Base-by-base conservation (phyloP, 2,329 filamentous ascomycete genomes). In the Ambrosiella xylebori region DNA sequence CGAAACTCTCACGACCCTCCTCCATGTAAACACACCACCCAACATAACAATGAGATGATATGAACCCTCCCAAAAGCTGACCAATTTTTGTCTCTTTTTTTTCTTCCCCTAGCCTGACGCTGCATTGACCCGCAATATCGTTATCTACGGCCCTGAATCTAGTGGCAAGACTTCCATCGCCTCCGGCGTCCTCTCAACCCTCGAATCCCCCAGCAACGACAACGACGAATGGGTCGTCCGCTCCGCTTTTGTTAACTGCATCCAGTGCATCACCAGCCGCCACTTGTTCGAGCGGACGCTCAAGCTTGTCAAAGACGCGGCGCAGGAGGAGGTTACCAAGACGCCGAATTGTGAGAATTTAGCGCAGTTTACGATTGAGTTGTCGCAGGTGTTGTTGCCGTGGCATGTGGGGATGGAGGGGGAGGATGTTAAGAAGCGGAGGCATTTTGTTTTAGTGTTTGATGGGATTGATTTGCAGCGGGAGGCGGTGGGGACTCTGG, bases 381-480 rank as follows among this genome's bases (percentile, higher is more conserved):
- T 97, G 59, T 77, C 77, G 61, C 78, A 75, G 65, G 72, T 88
- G 69, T 69, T 90, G 51, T 49, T 47, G 27, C 36, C 44, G 38
- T 60, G 59, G 59, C 11, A 37, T 38, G 15, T 15, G 11, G n/a
- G 39, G 2, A 44, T 37, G 3, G 55, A 57, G 38, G 59, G 45
- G n/a, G 51, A 37, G 1, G 59, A 57, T 41, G 56, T 44, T 2
- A 74, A 75, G 61, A 64, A 65, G 11, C 59, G 64, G 6, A 64
- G 67, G 7, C 68, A 69, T 44, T 89, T 95, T 64, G 82, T 91
- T 7, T 70, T 97, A 59, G 86, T 96, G 9, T 77, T 97, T 62
- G 93, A 97, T 72, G 87, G 82, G 9, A 84, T 97, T 59, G 91
- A 97, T 68, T 79, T 77, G 62, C 86, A 95, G 68, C 77, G 85